These are phyloP conservation scores for Stemphylium vesicarium DNA, from an alignment of 2,329 filamentous ascomycete species.

Conservation along the genomic window DNA sequence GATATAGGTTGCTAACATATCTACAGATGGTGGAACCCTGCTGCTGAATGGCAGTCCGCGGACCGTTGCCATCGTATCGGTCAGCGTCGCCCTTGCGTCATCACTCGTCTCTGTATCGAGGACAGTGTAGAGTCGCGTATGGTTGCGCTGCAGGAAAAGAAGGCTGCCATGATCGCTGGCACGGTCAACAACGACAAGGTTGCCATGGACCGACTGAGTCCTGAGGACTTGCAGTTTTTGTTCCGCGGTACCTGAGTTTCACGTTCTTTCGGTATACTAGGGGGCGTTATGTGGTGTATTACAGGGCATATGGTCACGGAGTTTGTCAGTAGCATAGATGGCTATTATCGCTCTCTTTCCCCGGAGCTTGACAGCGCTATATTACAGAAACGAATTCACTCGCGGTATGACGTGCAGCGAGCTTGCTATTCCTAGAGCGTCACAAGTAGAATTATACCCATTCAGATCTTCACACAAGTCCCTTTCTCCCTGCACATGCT, in stretches of 20 bases:
- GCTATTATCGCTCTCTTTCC: too few relatives aligned
- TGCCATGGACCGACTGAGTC: slow-evolving; percentile 88
- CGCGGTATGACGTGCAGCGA: background rate
- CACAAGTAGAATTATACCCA: background rate
- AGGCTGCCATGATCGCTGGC: slow-evolving; percentile 95
- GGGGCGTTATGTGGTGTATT: background rate
- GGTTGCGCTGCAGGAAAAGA: slow-evolving; percentile 96
- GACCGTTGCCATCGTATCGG: slow-evolving; percentile 88
- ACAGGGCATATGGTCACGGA: background rate
- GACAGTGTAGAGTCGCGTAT: slow-evolving; percentile 97
- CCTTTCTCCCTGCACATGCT: background rate
- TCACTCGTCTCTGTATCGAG: slow-evolving; percentile 93
- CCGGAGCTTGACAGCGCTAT: background rate
- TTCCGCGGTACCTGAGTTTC: slow-evolving; percentile 73
- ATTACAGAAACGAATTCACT: background rate
- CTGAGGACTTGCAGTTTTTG: slow-evolving; percentile 93
- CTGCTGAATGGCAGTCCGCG: slow-evolving; percentile 98
- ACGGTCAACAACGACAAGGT: slow-evolving; percentile 94
- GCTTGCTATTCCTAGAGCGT: background rate
- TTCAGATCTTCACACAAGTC: background rate
- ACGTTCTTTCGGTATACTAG: background rate
- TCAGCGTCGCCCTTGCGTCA: slow-evolving; percentile 89
- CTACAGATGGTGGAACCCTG: slow-evolving; percentile 95
- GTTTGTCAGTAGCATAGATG: background rate
- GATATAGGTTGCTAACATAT: slow-evolving; percentile 31